A percentile compares a stretch with the other conserved stretches of the same genome.
Conservation (phyloP, 176 grass and related monocot species). For the Avena sativa region DNA sequence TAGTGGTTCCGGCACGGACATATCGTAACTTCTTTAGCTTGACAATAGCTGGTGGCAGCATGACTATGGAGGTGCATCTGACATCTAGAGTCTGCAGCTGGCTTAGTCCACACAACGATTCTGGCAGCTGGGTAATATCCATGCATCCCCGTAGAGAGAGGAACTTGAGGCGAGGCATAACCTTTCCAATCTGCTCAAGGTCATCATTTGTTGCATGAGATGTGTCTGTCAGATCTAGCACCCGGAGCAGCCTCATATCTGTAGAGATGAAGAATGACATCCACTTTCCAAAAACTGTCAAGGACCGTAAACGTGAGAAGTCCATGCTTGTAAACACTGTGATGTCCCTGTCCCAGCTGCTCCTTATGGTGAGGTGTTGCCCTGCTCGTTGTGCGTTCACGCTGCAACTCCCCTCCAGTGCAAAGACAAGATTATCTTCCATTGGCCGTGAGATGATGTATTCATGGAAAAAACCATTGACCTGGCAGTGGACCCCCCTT, state of each 20-base stretch:
- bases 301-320: neutral
- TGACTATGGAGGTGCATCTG: neutral
- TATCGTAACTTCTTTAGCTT: neutral
- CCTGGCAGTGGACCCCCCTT: neutral
- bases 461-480: conserved; percentile 12
- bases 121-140: neutral
- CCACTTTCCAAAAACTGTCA: conserved; percentile 10
- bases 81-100: conserved; percentile 27
- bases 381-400: neutral
- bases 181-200: conserved; percentile 2
- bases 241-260: neutral
- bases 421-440: neutral
- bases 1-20: neutral
- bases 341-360: neutral
- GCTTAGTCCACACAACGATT: neutral
- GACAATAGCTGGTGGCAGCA: neutral
- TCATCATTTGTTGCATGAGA: neutral
- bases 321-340: neutral
- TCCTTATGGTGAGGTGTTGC: neutral
- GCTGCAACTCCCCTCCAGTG: neutral
- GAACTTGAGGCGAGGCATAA: conserved; percentile 27
- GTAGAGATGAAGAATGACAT: neutral
- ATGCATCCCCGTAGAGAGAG: conserved; percentile 4
- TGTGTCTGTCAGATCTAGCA: conserved; percentile 34
- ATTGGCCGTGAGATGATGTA: conserved; percentile 16